Percentiles rank a stretch among this genome's conserved stretches.
Conservation (phyloP, 2,329 filamentous ascomycete genomes). For the Microsporum canis region DNA sequence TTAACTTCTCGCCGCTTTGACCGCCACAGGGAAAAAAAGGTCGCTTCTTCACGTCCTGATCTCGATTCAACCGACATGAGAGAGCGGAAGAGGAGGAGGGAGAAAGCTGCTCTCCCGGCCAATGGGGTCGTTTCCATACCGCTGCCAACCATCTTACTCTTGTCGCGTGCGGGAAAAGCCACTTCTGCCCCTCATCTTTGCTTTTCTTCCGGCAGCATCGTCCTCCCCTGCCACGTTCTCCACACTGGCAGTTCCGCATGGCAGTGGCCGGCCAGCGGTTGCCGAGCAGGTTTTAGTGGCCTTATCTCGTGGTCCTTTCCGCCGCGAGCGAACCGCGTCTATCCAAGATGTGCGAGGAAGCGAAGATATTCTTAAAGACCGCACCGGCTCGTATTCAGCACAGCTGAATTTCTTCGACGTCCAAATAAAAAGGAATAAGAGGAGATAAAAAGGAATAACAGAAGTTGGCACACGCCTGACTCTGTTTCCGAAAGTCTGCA, state of each 20-base stretch:
- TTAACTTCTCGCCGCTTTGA: too few species aligned
- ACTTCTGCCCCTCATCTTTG: not conserved
- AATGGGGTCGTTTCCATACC: not conserved
- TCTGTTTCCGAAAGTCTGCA: not conserved
- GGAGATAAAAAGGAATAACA: not conserved
- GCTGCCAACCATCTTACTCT: not conserved
- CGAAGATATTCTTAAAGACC: not conserved
- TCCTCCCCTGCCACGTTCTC: not conserved
- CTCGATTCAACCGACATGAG: not conserved
- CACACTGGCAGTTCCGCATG: not conserved
- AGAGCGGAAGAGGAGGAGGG: not conserved
- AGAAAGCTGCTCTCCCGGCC: not conserved
- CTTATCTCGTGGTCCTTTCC: not conserved
- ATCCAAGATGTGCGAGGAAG: not conserved
- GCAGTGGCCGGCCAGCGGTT: not conserved
- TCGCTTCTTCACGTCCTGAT: too few species aligned
- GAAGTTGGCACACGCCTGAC: not conserved
- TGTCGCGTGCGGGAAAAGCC: too few species aligned
- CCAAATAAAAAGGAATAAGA: not conserved
- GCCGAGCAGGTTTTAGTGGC: not conserved
- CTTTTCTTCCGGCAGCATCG: not conserved
- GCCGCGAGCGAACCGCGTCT: not conserved
- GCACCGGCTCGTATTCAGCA: not conserved
- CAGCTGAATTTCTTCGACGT: not conserved
- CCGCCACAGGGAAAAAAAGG: too few species aligned